Evolutionary conservation across 331 rosid genomes (phyloP), one percentile per base, ranked within the genome.

Genomic region (Prunus yedoensis): DNA sequence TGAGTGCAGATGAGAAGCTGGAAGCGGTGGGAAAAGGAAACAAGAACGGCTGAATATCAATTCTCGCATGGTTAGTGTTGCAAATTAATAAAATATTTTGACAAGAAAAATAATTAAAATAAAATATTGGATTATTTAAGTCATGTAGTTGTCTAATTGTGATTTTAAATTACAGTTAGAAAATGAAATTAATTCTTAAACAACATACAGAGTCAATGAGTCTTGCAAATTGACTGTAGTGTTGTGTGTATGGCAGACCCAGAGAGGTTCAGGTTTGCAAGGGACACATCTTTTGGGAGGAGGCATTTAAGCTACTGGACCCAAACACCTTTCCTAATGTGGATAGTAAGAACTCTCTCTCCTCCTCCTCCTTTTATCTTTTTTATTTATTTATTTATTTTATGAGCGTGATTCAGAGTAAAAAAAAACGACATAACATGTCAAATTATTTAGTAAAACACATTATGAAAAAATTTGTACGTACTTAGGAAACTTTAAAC

Each of bases 1-100:
- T 80, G 53, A 60, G 53, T 56, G 68, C 72, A 94, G 99, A 94
- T 92, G 99, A 79, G 88, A 75, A 80, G 90, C 3, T 94, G 99
- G 99, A 94, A 90, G 70, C 53, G 85, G 30, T 94, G 97, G 99
- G 99, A 94, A 74, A 90, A 82, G 73, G 97, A 92, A 79, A 92
- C 93, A 7, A 88, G 84, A 73, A 94, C 99, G 5, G 82, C 74
- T 4, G 90, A 89, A 73, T 92, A 94, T 73, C 93, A 90, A 82
- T 94, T 88, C 69, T 85, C 96, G 30, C 96, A 90, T 49, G 97
- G 99, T 94, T 58, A 81, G 86, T 60, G 23, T 16, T 43, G 53
- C 32, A 20, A 20, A 45, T 2, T 14, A 20, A n/a, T 38, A 71
- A 56, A 56, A 12, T 8, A 21, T 15, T 17, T 20, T 2, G 14